Base-by-base conservation (phyloP, 176 grass and related monocot genomes). In the Pontederia crassipes region DNA sequence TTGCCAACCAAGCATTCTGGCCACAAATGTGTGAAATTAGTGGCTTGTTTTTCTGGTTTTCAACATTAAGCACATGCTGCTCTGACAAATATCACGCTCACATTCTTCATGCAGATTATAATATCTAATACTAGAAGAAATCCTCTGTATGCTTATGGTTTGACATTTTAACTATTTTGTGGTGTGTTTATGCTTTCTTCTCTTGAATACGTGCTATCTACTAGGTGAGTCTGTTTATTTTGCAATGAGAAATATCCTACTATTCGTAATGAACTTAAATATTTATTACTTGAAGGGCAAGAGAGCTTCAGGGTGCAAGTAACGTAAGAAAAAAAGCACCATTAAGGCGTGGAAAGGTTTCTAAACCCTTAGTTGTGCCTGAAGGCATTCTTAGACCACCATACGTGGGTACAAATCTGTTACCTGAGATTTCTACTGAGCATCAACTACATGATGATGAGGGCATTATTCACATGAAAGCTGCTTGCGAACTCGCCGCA, bases 401-500 rank as follows among this genome's bases (percentile, higher is more conserved):
- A 58, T 95, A 90, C 70, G 91, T 82, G 17, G 78, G 86, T 58
- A 74, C 86, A 54, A 82, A 73, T 56, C 53, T 49, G 28, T 59
- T 79, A 8, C 83, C 78, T 65, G 91, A 87, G 71, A 72, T 95
- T 71, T 79, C 49, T 68, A 68, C 49, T 13, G 51, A 63, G 13
- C 76, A 32, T 62, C 75, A 90, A 79, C 46, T 90, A 66, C 83
- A 82, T 28, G 76, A 82, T 32, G 75, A 78, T 28, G 72, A 87
- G 66, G 80, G 80, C 16, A 87, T 95, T 69, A 52, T 78, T 69
- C 72, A 75, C 76, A 87, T 90, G 75, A 95, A 78, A 83, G 86
- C 86, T 77, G 86, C 86, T 69, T 89, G 86, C 63, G 82, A 87
- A 75, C 78, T 95, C 73, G 91, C 83, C 24, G 86, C 86, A 8